These are phyloP conservation scores for Debaryomyces nepalensis DNA, from an alignment of 1,139 yeast genomes.

Conservation along the genomic window DNA sequence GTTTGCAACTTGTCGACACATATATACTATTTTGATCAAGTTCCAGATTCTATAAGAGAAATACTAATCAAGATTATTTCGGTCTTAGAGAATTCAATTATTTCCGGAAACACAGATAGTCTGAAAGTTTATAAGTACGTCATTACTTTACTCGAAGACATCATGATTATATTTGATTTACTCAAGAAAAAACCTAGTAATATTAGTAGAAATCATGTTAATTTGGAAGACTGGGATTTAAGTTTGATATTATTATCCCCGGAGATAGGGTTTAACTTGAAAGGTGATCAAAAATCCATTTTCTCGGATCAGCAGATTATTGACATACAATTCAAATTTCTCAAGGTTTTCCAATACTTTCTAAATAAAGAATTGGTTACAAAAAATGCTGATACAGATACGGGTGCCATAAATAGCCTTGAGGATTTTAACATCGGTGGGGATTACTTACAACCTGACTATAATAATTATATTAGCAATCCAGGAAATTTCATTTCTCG, in stretches of 20 bases:
- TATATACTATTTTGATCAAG: slow-evolving; percentile 77
- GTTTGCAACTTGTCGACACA: slow-evolving; percentile 71
- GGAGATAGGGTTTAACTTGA: slow-evolving; percentile 24
- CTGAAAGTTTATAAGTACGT: slow-evolving; percentile 31
- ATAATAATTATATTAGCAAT: slow-evolving; percentile 41
- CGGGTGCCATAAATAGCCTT: slow-evolving; percentile 4
- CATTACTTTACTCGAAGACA: slow-evolving; percentile 36
- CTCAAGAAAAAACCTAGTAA: slow-evolving; percentile 37
- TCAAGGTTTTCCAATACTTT: slow-evolving; percentile 40
- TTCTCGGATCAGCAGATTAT: slow-evolving; percentile 32
- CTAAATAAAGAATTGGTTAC: slow-evolving; percentile 36
- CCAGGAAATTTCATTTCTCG: slow-evolving; percentile 42
- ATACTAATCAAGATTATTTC: slow-evolving; percentile 47
- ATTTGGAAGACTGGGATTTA: slow-evolving; percentile 49
- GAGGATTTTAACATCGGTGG: slow-evolving; percentile 19
- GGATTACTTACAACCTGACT: slow-evolving; percentile 40
- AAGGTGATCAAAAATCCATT: slow-evolving; percentile 17
- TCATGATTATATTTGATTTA: slow-evolving; percentile 36
- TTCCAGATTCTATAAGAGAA: slow-evolving; percentile 73
- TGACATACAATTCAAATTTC: slow-evolving; percentile 37
- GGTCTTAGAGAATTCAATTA: slow-evolving; percentile 30
- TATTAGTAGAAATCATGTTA: slow-evolving; percentile 46
- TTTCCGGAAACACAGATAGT: slow-evolving; percentile 21
- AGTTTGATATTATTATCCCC: slow-evolving; percentile 42
- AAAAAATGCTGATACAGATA: slow-evolving; percentile 13